A percentile compares a stretch with the other conserved stretches of the same genome.
These are phyloP conservation scores for Ascochyta lentis DNA, from an alignment of 2,329 filamentous ascomycete genomes.

Conservation along the genomic window DNA sequence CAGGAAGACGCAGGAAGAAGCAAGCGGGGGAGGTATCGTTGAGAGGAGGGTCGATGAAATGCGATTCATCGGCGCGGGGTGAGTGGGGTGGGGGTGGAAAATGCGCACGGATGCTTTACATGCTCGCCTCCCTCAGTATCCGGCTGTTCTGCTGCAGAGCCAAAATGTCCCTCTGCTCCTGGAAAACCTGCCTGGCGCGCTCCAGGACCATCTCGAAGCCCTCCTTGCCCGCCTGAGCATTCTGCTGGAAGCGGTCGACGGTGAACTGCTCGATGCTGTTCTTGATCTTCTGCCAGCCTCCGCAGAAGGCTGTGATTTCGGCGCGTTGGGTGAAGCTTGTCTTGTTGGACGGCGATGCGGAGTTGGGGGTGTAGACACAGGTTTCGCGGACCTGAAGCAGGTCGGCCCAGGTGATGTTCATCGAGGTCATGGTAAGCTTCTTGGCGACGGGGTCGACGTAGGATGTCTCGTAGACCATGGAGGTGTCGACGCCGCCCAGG, in stretches of 20 bases:
- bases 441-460: slow-evolving; percentile 86
- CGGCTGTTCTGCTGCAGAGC: slow-evolving; percentile 50
- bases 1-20: not conserved
- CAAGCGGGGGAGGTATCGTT: slow-evolving; percentile 6
- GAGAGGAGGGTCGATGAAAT: not conserved
- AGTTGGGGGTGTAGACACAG: slow-evolving; percentile 77
- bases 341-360: slow-evolving; percentile 56
- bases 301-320: slow-evolving; percentile 90
- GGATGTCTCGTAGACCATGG: slow-evolving; percentile 91
- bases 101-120: slow-evolving; percentile 25
- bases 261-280: slow-evolving; percentile 94
- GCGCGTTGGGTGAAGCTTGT: slow-evolving; percentile 91
- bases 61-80: not conserved
- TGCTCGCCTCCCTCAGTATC: slow-evolving; percentile 42
- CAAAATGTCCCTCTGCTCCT: slow-evolving; percentile 78
- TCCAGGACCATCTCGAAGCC: slow-evolving; percentile 94
- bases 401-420: slow-evolving; percentile 92
- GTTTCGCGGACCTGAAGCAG: slow-evolving; percentile 92
- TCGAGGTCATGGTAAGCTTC: slow-evolving; percentile 95
- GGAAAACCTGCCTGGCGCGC: slow-evolving; percentile 90
- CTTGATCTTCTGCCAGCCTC: slow-evolving; percentile 96
- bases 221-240: slow-evolving; percentile 86
- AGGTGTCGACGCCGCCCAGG: slow-evolving; percentile 79
- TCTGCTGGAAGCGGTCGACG: slow-evolving; percentile 88
- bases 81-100: not conserved